These are phyloP conservation scores for Microstroma glucosiphilum DNA, from an alignment of 1,284 basidiomycete genomes.

Conservation along the genomic window DNA sequence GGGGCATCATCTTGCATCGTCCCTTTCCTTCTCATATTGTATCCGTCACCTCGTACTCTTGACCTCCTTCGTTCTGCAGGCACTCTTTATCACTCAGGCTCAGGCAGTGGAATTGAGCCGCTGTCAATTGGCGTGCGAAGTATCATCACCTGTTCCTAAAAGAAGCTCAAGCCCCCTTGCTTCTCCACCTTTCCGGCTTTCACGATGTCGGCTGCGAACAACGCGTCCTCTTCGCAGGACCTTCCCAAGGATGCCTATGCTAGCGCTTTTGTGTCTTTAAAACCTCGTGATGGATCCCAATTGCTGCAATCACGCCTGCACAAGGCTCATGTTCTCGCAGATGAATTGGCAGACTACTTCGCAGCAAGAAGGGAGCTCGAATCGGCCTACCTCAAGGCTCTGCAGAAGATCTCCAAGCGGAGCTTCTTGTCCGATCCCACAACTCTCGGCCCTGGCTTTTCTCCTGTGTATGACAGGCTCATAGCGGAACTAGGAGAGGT, in stretches of 20 bases:
- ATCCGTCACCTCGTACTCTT: too few species aligned
- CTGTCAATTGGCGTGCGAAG: too few species aligned
- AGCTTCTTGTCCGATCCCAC: constrained; percentile 48
- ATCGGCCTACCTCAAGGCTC: constrained; percentile 52
- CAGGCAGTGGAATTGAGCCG: too few species aligned
- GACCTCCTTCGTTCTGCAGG: too few species aligned
- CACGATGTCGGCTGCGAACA: too few species aligned
- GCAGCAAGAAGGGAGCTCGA: constrained; percentile 55
- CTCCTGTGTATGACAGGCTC: constrained; percentile 41
- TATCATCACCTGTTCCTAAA: too few species aligned
- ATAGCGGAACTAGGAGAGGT: constrained; percentile 42
- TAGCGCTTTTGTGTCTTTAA: constrained; percentile 25
- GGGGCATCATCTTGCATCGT: too few species aligned
- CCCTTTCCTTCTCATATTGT: too few species aligned
- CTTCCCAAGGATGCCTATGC: constrained; percentile 29
- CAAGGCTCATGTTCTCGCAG: constrained; percentile 40
- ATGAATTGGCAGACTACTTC: constrained; percentile 53
- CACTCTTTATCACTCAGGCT: too few species aligned
- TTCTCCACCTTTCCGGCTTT: too few species aligned
- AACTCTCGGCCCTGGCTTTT: constrained; percentile 36
- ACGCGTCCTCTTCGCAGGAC: not conserved
- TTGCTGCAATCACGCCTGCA: constrained; percentile 27
- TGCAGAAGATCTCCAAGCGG: constrained; percentile 54
- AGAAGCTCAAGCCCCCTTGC: too few species aligned
- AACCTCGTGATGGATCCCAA: not conserved